A percentile compares a stretch with the other conserved stretches of the same genome.
Evolutionary conservation across 169 alveolate species (phyloP).

Genomic region (Fabrea salina): DNA sequence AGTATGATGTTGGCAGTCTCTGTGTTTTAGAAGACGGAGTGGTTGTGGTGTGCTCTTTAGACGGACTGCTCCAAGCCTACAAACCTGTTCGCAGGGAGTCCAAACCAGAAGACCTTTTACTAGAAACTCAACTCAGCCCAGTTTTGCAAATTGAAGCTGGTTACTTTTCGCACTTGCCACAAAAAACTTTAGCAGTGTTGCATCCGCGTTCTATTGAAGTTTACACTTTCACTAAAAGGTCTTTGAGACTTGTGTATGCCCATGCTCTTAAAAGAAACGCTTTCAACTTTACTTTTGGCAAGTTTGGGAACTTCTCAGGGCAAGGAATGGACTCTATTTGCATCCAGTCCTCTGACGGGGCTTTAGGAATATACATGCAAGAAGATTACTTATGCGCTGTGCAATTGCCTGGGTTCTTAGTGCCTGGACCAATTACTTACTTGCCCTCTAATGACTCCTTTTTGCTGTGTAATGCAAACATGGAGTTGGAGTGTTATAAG

Average conservation of each 20-base stretch:
- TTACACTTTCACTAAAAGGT: conserved; percentile 17
- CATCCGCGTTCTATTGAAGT: conserved; percentile 45
- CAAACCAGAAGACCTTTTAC: conserved; percentile 38
- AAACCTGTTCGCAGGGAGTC: conserved; percentile 36
- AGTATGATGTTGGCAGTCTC: conserved; percentile 40
- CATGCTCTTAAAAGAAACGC: conserved; percentile 54
- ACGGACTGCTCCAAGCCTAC: conserved; percentile 49
- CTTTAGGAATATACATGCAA: conserved; percentile 49
- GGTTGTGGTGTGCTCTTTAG: conserved; percentile 43
- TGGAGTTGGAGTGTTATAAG: conserved; percentile 55
- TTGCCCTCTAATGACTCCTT: conserved; percentile 37
- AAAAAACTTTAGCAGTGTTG: conserved; percentile 44
- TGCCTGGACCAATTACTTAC: conserved; percentile 60
- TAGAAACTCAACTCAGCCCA: conserved; percentile 41
- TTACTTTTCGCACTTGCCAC: conserved; percentile 3
- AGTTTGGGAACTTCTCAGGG: conserved; percentile 38
- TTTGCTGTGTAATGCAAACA: conserved; percentile 41
- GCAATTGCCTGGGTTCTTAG: conserved; percentile 46
- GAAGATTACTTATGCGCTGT: conserved; percentile 41
- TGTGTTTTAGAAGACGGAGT: conserved; percentile 35
- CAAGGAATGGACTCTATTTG: conserved; percentile 42
- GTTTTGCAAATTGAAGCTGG: conserved; percentile 49
- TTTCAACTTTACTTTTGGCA: conserved; percentile 49
- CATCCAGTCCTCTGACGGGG: conserved; percentile 67
- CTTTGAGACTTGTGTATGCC: conserved; percentile 27